phyloP scores from a whole-genome alignment of 192 early-diverging fungal species.

The Gigaspora rosea region DNA sequence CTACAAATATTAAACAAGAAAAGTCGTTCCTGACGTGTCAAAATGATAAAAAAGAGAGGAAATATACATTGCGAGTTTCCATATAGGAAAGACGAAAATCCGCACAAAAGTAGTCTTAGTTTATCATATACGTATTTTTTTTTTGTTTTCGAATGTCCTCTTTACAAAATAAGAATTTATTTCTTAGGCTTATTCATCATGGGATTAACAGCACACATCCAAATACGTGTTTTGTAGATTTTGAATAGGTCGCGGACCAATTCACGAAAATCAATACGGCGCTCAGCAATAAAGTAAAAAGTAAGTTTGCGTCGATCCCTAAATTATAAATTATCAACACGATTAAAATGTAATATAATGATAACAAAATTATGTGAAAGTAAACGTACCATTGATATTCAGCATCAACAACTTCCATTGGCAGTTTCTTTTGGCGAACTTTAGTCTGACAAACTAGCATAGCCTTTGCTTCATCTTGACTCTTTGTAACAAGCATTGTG shows the following conservation, averaged over 20 bases:
- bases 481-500: conserved; percentile 75
- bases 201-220: conserved; percentile 73
- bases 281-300: conserved; percentile 93
- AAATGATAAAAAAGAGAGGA: neutral
- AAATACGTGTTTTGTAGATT: conserved; percentile 97
- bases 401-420: conserved; percentile 96
- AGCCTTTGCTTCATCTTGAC: conserved; percentile 88
- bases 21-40: conserved; percentile 26
- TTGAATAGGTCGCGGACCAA: conserved; percentile 95
- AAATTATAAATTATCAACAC: neutral
- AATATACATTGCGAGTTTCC: neutral
- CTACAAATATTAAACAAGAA: conserved; percentile 11
- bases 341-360: neutral
- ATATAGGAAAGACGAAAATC: neutral
- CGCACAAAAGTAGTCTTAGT: neutral
- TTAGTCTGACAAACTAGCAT: conserved; percentile 85
- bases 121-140: neutral
- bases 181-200: conserved; percentile 33
- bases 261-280: conserved; percentile 95
- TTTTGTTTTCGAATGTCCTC: neutral
- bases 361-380: neutral
- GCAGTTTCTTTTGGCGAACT: conserved; percentile 85
- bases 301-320: conserved; percentile 96
- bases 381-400: conserved; percentile 93
- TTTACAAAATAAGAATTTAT: conserved; percentile 5